These are phyloP conservation scores for Clarireedia hainanense DNA, from an alignment of 2,329 filamentous ascomycete species.

Conservation along the genomic window DNA sequence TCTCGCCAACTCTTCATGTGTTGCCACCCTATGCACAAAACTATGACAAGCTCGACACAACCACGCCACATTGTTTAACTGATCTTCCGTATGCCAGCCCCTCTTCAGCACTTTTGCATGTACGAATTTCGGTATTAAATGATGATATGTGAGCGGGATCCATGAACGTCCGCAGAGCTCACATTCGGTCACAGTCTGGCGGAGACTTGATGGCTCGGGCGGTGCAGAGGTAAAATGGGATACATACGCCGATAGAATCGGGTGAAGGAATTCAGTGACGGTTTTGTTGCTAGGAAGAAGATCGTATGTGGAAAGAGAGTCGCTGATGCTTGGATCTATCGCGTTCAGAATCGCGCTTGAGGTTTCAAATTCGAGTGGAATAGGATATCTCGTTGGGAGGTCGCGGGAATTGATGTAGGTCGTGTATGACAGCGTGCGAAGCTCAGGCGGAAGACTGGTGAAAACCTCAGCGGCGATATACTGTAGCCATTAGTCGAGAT, in stretches of 20 bases:
- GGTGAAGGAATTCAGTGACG: conserved; percentile 49
- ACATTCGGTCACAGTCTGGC: conserved; percentile 47
- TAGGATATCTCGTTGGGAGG: conserved; percentile 47
- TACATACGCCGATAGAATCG: conserved; percentile 57
- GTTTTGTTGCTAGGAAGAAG: conserved; percentile 41
- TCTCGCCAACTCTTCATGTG: conserved; percentile 70
- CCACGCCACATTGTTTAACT: conserved; percentile 77
- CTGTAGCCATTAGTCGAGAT: conserved; percentile 31
- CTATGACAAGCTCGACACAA: conserved; percentile 76
- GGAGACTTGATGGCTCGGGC: conserved; percentile 52
- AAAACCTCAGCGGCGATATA: conserved; percentile 69
- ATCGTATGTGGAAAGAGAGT: conserved; percentile 61
- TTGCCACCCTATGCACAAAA: conserved; percentile 69
- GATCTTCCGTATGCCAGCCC: conserved; percentile 70
- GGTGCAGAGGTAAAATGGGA: conserved; percentile 49
- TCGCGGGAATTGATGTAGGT: conserved; percentile 40
- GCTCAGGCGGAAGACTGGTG: conserved; percentile 48
- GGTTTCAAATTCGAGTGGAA: conserved; percentile 41
- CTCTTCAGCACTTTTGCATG: conserved; percentile 70
- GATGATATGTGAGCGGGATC: conserved; percentile 75
- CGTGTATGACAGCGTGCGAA: conserved; percentile 56
- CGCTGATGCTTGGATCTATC: conserved; percentile 48
- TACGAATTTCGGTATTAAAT: conserved; percentile 71
- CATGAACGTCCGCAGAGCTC: conserved; percentile 71
- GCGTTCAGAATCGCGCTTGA: conserved; percentile 40